Evolutionary conservation across 257 asterid genomes (phyloP), one percentile per base, ranked within the genome.

Genomic region (Linderniella brevidens): DNA sequence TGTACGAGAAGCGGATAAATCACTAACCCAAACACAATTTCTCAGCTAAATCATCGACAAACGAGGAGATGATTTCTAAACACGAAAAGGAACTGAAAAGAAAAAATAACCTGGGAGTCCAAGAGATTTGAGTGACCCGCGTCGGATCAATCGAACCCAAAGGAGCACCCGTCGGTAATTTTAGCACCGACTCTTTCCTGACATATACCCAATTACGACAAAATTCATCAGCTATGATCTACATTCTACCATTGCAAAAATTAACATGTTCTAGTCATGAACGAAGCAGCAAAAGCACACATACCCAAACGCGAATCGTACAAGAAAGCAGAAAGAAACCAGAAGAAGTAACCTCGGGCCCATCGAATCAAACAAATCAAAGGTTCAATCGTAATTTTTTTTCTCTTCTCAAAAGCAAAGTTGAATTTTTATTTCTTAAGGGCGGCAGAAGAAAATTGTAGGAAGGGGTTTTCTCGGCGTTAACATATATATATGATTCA

Each of bases 111-210:
- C 96, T 80, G 52, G 94, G 96, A 9, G 16, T 64, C 96, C 98
- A 77, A 52, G 94, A 85, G 56, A 90, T 73, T 68, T 75, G 96
- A 41, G 73, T 68, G 56, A 77, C 94, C 47, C 77, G 72, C 20
- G 80, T 72, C 35, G 94, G 98, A 71, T 85, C 94, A 59, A 81
- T 43, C n/a, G 64, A 17, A 57, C 78, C 47, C 45, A 82, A 53
- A 13, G 86, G 50, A 19, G 56, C 56, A 46, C 73, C 84, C 7
- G 64, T 65, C 1, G 17, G 48, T 72, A 72, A 37, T 67, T 65
- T 72, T 53, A 70, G 46, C 59, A 66, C 68, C 18, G 77, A 58
- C 47, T 68, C 74, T 38, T 61, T 58, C 52, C 93, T 79, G 71
- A 35, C 19, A 3, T 32, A 50, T n/a, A 50, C 13, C 18, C 46